Percentiles rank a stretch among this genome's conserved stretches.
Conservation (phyloP, 805 yeast genomes). For the Kluyveromyces aestuarii region DNA sequence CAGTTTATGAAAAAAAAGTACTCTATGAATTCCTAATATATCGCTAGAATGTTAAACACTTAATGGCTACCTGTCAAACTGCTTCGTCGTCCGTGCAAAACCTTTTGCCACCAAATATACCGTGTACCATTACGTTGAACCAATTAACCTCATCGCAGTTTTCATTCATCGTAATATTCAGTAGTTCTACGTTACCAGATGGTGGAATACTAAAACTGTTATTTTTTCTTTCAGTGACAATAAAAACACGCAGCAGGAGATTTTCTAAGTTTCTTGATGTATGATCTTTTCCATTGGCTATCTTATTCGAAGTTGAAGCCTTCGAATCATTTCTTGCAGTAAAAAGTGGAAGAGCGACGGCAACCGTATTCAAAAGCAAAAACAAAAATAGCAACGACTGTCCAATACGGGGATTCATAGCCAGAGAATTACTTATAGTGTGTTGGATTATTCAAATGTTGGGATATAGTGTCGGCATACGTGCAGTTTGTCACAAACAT, state of each 20-base stretch:
- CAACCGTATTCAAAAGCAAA: neutral
- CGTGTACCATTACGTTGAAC: constrained; percentile 42
- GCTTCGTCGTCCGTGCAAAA: constrained; percentile 15
- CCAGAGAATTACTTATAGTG: neutral
- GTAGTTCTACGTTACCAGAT: neutral
- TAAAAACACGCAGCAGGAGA: neutral
- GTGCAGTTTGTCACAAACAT: neutral
- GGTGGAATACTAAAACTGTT: neutral
- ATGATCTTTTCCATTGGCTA: neutral
- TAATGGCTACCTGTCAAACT: neutral
- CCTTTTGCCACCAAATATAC: constrained; percentile 39
- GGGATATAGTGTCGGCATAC: too few species aligned
- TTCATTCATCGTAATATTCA: constrained; percentile 1
- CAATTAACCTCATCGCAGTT: constrained; percentile 44
- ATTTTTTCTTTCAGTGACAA: neutral
- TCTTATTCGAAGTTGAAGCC: neutral
- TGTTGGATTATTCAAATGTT: too few species aligned
- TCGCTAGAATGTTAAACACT: too few species aligned
- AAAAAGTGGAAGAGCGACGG: neutral
- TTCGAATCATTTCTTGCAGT: neutral
- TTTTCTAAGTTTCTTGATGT: neutral
- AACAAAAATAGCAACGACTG: neutral
- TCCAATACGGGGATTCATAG: neutral
- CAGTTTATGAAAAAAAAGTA: too few species aligned
- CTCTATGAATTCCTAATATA: too few species aligned